These are phyloP conservation scores for Aspergillus udagawae DNA, from an alignment of 2,329 filamentous ascomycete genomes.

Conservation along the genomic window DNA sequence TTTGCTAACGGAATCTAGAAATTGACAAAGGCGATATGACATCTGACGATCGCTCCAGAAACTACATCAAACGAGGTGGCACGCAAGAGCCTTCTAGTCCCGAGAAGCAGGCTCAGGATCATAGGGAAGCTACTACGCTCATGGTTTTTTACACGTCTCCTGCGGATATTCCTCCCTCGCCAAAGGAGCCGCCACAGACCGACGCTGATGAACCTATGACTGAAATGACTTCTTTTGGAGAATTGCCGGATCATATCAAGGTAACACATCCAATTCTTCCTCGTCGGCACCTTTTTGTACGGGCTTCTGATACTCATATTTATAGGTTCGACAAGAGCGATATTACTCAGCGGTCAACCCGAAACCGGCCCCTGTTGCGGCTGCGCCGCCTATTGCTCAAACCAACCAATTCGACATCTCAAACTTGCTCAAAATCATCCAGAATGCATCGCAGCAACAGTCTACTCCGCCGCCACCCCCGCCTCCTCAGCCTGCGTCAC, in stretches of 20 bases:
- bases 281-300: neutral
- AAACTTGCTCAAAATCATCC: conserved; percentile 40
- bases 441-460: conserved; percentile 28
- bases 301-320: neutral
- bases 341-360: conserved; percentile 37
- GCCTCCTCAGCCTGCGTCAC: conserved; percentile 19
- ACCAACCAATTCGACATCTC: conserved; percentile 36
- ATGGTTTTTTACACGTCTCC: conserved; percentile 47
- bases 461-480: conserved; percentile 26
- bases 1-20: conserved; percentile 21
- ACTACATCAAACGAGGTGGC: conserved; percentile 44
- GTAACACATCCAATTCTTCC: conserved; percentile 22
- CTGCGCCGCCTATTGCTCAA: conserved; percentile 19
- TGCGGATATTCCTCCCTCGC: conserved; percentile 44
- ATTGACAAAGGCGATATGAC: conserved; percentile 38
- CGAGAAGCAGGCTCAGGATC: conserved; percentile 43
- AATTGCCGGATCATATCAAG: conserved; percentile 39
- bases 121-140: conserved; percentile 44
- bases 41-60: conserved; percentile 30
- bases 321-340: conserved; percentile 39
- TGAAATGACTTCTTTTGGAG: conserved; percentile 40
- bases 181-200: conserved; percentile 43
- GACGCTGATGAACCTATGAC: conserved; percentile 33
- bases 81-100: conserved; percentile 35
- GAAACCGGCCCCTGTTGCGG: conserved; percentile 21